phyloP scores from a whole-genome alignment of 192 early-diverging fungal genomes.

The Coemansia sp. region DNA sequence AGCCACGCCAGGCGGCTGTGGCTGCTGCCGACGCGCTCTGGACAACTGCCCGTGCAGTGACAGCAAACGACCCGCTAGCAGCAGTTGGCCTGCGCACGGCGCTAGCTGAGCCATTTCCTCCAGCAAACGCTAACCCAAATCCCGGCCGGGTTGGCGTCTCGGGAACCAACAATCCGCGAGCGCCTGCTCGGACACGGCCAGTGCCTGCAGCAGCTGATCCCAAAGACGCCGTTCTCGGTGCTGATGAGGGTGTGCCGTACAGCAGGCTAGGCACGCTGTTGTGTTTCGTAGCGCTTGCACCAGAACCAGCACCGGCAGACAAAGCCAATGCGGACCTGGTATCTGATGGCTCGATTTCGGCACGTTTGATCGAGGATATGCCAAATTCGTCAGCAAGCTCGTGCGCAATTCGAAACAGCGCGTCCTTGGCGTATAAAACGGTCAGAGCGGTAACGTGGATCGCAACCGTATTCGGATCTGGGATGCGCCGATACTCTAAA shows the following conservation, averaged over 20 bases:
- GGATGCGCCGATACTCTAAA: conserved; percentile 32
- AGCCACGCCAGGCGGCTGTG: conserved; percentile 42
- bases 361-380: conserved; percentile 40
- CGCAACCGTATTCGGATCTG: conserved; percentile 33
- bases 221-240: conserved; percentile 15
- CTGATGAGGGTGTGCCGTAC: conserved; percentile 2
- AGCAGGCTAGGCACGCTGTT: neutral
- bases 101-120: neutral
- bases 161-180: conserved; percentile 35
- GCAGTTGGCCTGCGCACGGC: conserved; percentile 4
- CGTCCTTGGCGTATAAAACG: conserved; percentile 26
- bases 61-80: conserved; percentile 3
- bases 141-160: conserved; percentile 32
- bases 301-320: neutral
- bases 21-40: conserved; percentile 25
- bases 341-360: conserved; percentile 42
- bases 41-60: conserved; percentile 13
- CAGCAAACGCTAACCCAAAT: conserved; percentile 1
- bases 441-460: conserved; percentile 45
- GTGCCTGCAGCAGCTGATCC: conserved; percentile 31
- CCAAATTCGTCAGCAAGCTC: conserved; percentile 52
- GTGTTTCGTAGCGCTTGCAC: neutral
- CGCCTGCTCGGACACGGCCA: conserved; percentile 32
- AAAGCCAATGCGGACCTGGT: conserved; percentile 4
- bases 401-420: conserved; percentile 44